A percentile compares a stretch with the other conserved stretches of the same genome.
Evolutionary conservation across 345 rosid genomes (phyloP).

Genomic region (Cardamine chenopodiifolia): DNA sequence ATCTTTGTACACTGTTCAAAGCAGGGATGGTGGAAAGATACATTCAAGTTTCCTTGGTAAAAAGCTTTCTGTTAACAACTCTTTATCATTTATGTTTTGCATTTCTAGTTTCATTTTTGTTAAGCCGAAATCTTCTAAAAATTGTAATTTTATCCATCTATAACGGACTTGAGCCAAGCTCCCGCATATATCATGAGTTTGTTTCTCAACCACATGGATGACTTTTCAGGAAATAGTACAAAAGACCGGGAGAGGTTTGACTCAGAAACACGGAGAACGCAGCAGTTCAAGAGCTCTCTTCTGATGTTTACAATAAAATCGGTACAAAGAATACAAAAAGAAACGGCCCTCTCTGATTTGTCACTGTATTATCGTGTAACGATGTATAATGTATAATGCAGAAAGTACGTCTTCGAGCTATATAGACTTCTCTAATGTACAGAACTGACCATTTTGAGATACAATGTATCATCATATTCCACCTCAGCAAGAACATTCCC

Average conservation of each 20-base stretch:
- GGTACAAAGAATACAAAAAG: constrained; percentile 26
- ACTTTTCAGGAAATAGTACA: constrained; percentile 38
- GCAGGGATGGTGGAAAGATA: constrained; percentile 96
- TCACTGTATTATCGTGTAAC: constrained; percentile 23
- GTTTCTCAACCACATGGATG: constrained; percentile 25
- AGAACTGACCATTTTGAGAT: constrained; percentile 35
- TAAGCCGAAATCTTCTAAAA: neutral
- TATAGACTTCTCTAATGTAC: constrained; percentile 30
- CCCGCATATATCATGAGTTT: constrained; percentile 3
- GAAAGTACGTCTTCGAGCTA: constrained; percentile 27
- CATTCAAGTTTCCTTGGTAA: constrained; percentile 97
- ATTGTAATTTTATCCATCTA: neutral
- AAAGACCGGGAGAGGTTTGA: constrained; percentile 1
- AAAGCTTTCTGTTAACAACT: constrained; percentile 18
- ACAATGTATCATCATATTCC: constrained; percentile 28
- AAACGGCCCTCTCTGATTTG: constrained; percentile 18
- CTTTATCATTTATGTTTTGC: constrained; percentile 22
- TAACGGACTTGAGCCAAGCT: constrained; percentile 14
- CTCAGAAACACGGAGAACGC: constrained; percentile 12
- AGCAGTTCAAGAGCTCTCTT: constrained; percentile 33
- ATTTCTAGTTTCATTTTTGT: neutral
- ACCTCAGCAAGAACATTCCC: constrained; percentile 77
- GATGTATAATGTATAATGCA: constrained; percentile 30
- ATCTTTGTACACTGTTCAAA: constrained; percentile 66
- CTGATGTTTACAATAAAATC: constrained; percentile 20